Evolutionary conservation across 2,329 filamentous ascomycete genomes (phyloP), one percentile per base, ranked within the genome.

Genomic region (Sporothrix pallida): DNA sequence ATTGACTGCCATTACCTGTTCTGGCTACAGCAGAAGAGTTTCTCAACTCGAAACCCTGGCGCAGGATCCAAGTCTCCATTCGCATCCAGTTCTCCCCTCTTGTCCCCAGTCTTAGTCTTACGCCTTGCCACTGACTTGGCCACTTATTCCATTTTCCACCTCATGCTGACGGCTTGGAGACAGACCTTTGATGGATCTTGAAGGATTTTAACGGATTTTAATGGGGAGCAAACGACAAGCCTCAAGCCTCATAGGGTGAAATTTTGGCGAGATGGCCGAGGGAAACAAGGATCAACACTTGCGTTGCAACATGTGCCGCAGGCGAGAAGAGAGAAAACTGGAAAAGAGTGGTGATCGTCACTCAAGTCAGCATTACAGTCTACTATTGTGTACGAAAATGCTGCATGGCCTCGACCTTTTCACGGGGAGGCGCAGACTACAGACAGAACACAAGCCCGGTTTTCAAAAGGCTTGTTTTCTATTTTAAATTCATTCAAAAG

Each of bases 201-300:
- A 37, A 6, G 31, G 7, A 37, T 37, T 37, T 37, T 3, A 37
- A 37, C 31, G 31, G 31, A 37, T 5, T 37, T 37, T 7, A 37
- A 37, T 37, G 31, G 31, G 31, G 31, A 37, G 31, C 31, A 37
- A 37, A 37, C 31, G 31, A 37, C 31, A 37, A 7, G 31, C 31
- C 31, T 37, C 31, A 37, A 37, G 58, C 17, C 58, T 15, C 60
- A 65, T 15, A 46, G 37, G 60, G 20, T 23, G 20, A 12, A 56
- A 50, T 23, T 10, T 23, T 10, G n/a, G 50, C 17, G 37, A 46
- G 8, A 3, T 62, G 58, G 58, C 23, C 26, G 23, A 46, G 60
- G n/a, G 60, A 65, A 65, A 65, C 37, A 44, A 65, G 60, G 60
- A 46, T 46, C 37, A 46, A 46, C 60, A 42, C 26, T 37, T 46